Percentiles rank a stretch among this genome's conserved stretches.
Evolutionary conservation across 2,329 filamentous ascomycete species (phyloP).

Genomic region (Calonectria pteridis): DNA sequence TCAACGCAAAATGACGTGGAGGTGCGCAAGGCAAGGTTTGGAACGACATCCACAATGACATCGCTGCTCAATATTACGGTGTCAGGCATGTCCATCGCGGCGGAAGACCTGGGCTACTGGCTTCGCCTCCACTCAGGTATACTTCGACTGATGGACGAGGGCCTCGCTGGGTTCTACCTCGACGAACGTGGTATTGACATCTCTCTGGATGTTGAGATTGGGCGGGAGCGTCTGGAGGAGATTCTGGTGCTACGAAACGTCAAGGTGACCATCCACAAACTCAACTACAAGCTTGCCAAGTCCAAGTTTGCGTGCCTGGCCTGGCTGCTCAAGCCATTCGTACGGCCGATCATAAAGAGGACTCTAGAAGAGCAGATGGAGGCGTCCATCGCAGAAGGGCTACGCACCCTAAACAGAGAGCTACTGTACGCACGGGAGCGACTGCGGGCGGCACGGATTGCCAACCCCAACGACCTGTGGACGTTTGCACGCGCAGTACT

Average conservation of each 20-base stretch:
- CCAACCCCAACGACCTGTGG: conserved; percentile 80
- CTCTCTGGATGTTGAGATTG: conserved; percentile 85
- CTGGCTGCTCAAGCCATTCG: conserved; percentile 86
- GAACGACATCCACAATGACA: conserved; percentile 74
- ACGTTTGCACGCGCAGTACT: conserved; percentile 87
- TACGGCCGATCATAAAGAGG: conserved; percentile 84
- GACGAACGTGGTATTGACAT: conserved; percentile 91
- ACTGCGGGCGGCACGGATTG: conserved; percentile 85
- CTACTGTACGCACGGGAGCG: conserved; percentile 88
- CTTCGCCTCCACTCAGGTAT: conserved; percentile 82
- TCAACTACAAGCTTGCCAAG: conserved; percentile 81
- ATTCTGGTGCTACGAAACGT: conserved; percentile 83
- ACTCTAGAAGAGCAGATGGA: conserved; percentile 85
- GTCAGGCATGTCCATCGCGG: conserved; percentile 85
- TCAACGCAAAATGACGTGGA: conserved; percentile 90
- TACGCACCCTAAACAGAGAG: conserved; percentile 85
- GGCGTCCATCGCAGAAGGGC: conserved; percentile 74
- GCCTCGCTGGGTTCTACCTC: conserved; percentile 86
- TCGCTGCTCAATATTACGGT: conserved; percentile 83
- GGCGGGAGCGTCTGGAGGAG: conserved; percentile 81
- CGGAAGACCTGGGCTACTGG: conserved; percentile 92
- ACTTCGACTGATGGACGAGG: conserved; percentile 82
- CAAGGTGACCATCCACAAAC: conserved; percentile 85
- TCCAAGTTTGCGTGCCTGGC: conserved; percentile 82
- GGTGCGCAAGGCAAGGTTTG: conserved; percentile 77